Evolutionary conservation across 352 stramenopile species (phyloP), one percentile per base, ranked within the genome.

Genomic region (Phytopythium helicoides): DNA sequence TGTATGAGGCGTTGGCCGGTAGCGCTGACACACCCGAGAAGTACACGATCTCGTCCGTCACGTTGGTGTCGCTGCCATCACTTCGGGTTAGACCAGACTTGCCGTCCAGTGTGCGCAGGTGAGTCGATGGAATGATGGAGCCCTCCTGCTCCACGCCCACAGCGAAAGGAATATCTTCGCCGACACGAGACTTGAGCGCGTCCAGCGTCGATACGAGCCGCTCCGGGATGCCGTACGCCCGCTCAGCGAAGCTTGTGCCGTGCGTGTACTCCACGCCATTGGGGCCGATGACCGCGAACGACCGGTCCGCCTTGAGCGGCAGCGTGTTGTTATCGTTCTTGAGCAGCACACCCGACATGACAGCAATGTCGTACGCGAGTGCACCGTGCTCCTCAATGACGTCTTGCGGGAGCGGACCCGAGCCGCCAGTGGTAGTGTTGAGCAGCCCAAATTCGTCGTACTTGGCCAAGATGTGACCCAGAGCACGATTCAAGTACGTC

Each of bases 261-360:
- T 68, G 60, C 50, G 62, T 66, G 57, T 69, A 69, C 28, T 69
- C 56, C 47, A 69, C 52, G 18, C 62, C 62, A 47, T 69, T 69
- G 42, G 62, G 62, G n/a, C 62, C 62, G 31, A 69, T 69, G 25
- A 69, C 52, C 0, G 62, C 62, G 52, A 69, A 58, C 19, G 62
- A 62, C 23, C 49, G 42, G 19, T 44, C 49, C n/a, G 45, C 31
- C 40, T 49, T 49, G 34, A 69, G 34, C 6, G 57, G 62, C 42
- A 69, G 35, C 23, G 58, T 55, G 42, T 48, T 36, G 48, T 69
- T 69, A 22, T 58, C 44, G 38, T 66, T 69, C 44, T 66, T 69
- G 36, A 69, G 62, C 48, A 69, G 52, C 19, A 69, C 42, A 19
- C 62, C 62, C 25, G 62, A 69, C 52, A 66, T 69, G 52, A 69